Percentiles rank a stretch among this genome's conserved stretches.
Conservation (phyloP, 352 stramenopile species). For the Globisporangium iwayamae region DNA sequence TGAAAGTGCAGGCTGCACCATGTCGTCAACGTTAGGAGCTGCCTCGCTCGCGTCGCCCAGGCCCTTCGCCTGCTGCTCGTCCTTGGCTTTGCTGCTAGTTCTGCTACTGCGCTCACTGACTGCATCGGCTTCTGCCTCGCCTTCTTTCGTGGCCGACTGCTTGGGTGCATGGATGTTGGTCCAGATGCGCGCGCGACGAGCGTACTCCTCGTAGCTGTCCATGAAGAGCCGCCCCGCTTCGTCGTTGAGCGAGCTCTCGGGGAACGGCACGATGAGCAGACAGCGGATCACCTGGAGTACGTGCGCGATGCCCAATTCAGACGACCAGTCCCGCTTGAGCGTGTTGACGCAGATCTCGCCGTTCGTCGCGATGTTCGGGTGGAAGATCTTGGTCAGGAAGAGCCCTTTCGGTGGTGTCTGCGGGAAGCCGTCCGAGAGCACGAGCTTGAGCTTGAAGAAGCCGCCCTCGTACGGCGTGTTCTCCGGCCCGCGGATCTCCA, state of each 20-base stretch:
- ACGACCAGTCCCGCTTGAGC: constrained; percentile 98
- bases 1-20: neutral
- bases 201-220: constrained; percentile 98
- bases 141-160: constrained; percentile 16
- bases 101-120: neutral
- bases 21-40: neutral
- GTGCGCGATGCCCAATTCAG: constrained; percentile 93
- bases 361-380: constrained; percentile 97
- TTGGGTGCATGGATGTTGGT: constrained; percentile 89
- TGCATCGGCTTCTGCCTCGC: constrained; percentile 2
- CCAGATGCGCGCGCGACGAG: constrained; percentile 84
- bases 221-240: constrained; percentile 99
- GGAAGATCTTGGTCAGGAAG: constrained; percentile 99
- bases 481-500: constrained; percentile 95
- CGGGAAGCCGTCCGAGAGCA: constrained; percentile 87
- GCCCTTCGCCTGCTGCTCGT: neutral
- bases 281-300: constrained; percentile 98
- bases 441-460: constrained; percentile 96
- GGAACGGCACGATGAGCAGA: constrained; percentile 99
- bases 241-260: constrained; percentile 98
- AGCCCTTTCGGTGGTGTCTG: constrained; percentile 86
- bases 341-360: constrained; percentile 99
- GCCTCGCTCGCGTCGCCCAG: neutral
- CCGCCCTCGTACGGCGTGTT: constrained; percentile 97
- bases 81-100: constrained; percentile 8